Base-by-base conservation (phyloP, 495 filamentous ascomycete genomes). In the Podospora conica region DNA sequence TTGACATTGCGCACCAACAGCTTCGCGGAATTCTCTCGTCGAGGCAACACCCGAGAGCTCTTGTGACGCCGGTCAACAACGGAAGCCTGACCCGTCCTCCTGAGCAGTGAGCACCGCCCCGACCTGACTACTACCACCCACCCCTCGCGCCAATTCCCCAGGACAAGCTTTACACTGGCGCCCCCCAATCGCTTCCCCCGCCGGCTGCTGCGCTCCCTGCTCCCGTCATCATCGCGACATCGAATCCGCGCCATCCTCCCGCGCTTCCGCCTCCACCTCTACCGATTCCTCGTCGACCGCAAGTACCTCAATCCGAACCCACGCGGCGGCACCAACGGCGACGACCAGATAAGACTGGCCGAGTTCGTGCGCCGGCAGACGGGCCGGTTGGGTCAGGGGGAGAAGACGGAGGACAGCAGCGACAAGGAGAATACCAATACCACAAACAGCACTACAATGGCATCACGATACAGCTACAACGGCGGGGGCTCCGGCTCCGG, bases 221-320 rank as follows among this genome's bases (percentile, higher is more conserved):
- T 88, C 66, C 86, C 88, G 6, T 77, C 79, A 65, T 78, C 83
- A 48, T 53, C 81, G 53, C 83, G 80, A 58, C 82, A 85, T 66
- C 85, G 85, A 48, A 82, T 86, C 66, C 85, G 86, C 68, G 83
- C 81, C 59, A 83, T 96, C 76, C 89, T 86, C 60, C 83, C 89
- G 69, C 83, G 84, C 27, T 79, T 90, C 4, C 91, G 95, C 71
- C 87, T 89, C 60, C 83, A 87, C 61, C 84, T 96, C 61, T 94
- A 93, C 75, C 80, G 81, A 18, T 91, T 88, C 69, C 82, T 96
- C 55, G 75, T 93, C 70, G 79, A 82, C 65, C 80, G 85, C 20
- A n/a, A 48, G 3, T 15, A 33, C 31, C 31, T 33, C 11, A 33
- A 11, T 9, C 40, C 40, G 40, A 48, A 48, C 12, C 40, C 40